Percentiles rank a stretch among this genome's conserved stretches.
These are phyloP conservation scores for Triticum turgidum DNA, from an alignment of 176 grass and related monocot species.

Conservation along the genomic window DNA sequence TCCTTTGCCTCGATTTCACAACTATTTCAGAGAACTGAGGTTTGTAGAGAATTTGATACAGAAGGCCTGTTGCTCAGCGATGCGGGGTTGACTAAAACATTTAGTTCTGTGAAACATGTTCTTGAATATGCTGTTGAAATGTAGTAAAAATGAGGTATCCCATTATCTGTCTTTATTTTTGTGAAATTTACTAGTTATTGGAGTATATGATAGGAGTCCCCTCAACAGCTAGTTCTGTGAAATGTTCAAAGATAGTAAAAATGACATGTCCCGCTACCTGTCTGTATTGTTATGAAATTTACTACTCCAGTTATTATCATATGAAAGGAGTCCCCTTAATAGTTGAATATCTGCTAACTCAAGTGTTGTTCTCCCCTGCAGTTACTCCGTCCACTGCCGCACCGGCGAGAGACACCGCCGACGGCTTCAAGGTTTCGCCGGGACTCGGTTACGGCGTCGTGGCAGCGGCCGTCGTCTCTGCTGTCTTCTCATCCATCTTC, in stretches of 20 bases:
- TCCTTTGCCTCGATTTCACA: background rate
- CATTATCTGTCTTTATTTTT: background rate
- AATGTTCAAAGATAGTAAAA: too few relatives aligned
- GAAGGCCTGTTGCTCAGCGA: too few relatives aligned
- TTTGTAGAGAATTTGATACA: background rate
- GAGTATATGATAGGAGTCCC: too few relatives aligned
- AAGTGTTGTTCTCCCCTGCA: background rate
- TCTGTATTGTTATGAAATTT: too few relatives aligned
- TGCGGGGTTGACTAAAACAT: background rate
- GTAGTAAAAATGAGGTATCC: background rate
- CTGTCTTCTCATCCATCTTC: conserved; percentile 48
- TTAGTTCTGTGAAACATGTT: background rate
- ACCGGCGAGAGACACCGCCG: conserved; percentile 1
- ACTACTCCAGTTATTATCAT: too few relatives aligned
- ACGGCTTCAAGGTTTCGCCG: conserved; percentile 17
- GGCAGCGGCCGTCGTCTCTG: conserved; percentile 28
- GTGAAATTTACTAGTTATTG: background rate
- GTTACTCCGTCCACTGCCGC: conserved; percentile 10
- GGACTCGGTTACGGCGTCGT: conserved; percentile 21
- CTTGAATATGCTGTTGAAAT: background rate
- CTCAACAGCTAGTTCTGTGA: too few relatives aligned
- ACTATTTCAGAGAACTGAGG: background rate
- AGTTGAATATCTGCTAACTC: background rate
- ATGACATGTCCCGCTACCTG: too few relatives aligned
- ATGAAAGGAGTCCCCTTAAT: background rate